A percentile compares a stretch with the other conserved stretches of the same genome.
These are phyloP conservation scores for Lactarius indigo DNA, from an alignment of 768 basidiomycete species.

Conservation along the genomic window DNA sequence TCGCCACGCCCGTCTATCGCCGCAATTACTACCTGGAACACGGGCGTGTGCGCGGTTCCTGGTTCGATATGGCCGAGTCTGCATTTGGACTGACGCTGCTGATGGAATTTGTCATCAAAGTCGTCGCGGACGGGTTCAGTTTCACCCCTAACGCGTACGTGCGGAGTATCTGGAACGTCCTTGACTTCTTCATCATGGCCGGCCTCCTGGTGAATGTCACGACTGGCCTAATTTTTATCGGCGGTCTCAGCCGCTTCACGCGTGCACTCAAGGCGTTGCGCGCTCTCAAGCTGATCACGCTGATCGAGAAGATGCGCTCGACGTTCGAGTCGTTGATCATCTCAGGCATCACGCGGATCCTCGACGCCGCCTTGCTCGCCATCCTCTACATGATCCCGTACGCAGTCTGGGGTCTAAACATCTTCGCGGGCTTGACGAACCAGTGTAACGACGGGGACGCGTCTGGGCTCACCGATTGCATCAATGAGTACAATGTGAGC, in stretches of 20 bases:
- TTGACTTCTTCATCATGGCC: conserved; percentile 82
- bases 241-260: conserved; percentile 77
- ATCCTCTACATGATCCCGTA: conserved; percentile 91
- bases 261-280: conserved; percentile 84
- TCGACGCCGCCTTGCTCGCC: conserved; percentile 88
- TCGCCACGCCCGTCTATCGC: conserved; percentile 84
- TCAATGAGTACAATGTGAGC: conserved; percentile 67
- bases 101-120: conserved; percentile 83
- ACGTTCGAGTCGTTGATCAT: conserved; percentile 88
- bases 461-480: conserved; percentile 59
- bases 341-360: conserved; percentile 76
- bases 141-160: conserved; percentile 92
- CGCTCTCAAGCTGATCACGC: conserved; percentile 84
- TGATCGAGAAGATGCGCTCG: conserved; percentile 80
- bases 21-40: conserved; percentile 59
- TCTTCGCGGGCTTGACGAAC: conserved; percentile 84
- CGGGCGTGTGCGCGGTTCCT: conserved; percentile 62
- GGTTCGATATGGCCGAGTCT: conserved; percentile 85
- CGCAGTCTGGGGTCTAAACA: conserved; percentile 91
- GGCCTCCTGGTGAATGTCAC: conserved; percentile 73
- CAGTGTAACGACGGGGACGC: conserved; percentile 70
- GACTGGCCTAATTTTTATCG: conserved; percentile 68
- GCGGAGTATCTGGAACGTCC: conserved; percentile 85
- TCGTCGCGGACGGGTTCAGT: conserved; percentile 87
- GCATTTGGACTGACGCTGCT: conserved; percentile 68